These are phyloP conservation scores for Lotmaria passim DNA, from an alignment of 208 protist genomes.

Conservation along the genomic window DNA sequence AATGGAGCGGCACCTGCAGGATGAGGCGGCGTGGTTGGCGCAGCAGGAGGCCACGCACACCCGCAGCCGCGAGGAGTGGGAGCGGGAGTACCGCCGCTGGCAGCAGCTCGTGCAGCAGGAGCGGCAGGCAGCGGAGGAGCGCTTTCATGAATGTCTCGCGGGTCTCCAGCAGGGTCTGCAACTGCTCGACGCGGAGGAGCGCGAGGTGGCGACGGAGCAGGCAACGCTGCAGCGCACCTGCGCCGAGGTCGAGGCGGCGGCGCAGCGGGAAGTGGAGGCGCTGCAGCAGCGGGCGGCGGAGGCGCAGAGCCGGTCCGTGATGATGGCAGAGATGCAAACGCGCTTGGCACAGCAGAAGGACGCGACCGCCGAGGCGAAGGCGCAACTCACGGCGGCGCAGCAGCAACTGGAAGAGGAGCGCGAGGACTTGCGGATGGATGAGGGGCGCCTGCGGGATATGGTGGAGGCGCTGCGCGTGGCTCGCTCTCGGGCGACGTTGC, in stretches of 20 bases:
- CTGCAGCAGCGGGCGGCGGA: slow-evolving; percentile 52
- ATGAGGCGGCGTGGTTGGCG: slow-evolving; percentile 65
- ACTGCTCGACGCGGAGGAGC: slow-evolving; percentile 60
- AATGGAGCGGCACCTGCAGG: slow-evolving; percentile 66
- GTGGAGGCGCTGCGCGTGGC: slow-evolving; percentile 48
- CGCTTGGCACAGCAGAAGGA: slow-evolving; percentile 40
- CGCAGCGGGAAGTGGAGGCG: slow-evolving; percentile 44
- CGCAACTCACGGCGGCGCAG: slow-evolving; percentile 35
- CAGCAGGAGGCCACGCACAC: slow-evolving; percentile 63
- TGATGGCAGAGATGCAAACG: slow-evolving; percentile 33
- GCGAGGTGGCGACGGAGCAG: slow-evolving; percentile 42
- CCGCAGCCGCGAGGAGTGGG: slow-evolving; percentile 59
- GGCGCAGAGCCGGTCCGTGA: slow-evolving; percentile 44
- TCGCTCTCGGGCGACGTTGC: slow-evolving; percentile 32
- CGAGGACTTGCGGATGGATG: slow-evolving; percentile 48
- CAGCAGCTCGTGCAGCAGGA: slow-evolving; percentile 67
- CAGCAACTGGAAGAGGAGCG: slow-evolving; percentile 57
- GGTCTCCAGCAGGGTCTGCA: slow-evolving; percentile 47
- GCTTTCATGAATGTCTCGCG: slow-evolving; percentile 49
- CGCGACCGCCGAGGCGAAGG: slow-evolving; percentile 40
- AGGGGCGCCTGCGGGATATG: slow-evolving; percentile 55
- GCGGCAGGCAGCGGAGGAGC: slow-evolving; percentile 53
- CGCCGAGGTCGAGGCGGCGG: slow-evolving; percentile 29
- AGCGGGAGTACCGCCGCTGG: slow-evolving; percentile 79
- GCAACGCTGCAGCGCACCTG: slow-evolving; percentile 45